Percentiles rank a stretch among this genome's conserved stretches.
These are phyloP conservation scores for Metrosideros polymorpha DNA, from an alignment of 441 rosid species.

Conservation along the genomic window DNA sequence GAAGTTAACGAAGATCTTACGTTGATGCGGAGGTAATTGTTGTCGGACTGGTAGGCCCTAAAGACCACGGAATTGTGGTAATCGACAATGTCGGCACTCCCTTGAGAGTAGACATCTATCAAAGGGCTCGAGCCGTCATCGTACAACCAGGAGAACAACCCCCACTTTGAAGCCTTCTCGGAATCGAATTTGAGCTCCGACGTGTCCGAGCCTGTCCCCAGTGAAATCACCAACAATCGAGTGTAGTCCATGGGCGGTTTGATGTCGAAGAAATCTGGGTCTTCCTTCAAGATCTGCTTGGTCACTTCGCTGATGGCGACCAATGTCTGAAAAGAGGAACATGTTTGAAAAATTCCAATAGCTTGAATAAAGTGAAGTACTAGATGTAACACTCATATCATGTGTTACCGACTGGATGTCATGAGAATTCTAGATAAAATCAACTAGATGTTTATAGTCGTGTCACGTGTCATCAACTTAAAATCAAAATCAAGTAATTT, in stretches of 20 bases:
- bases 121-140: constrained; percentile 26
- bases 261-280: constrained; percentile 20
- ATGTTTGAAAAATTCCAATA: background rate
- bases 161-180: constrained; percentile 38
- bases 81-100: constrained; percentile 34
- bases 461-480: background rate
- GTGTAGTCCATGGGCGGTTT: constrained; percentile 22
- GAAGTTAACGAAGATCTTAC: constrained; percentile 13
- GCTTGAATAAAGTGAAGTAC: background rate
- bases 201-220: constrained; percentile 36
- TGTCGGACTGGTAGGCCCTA: constrained; percentile 26
- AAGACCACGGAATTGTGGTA: constrained; percentile 27
- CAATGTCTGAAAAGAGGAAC: constrained; percentile 27
- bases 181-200: constrained; percentile 18
- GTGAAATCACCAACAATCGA: constrained; percentile 32
- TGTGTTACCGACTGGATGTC: background rate
- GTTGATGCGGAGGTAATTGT: constrained; percentile 38
- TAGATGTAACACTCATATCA: background rate
- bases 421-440: background rate
- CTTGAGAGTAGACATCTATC: constrained; percentile 24
- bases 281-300: constrained; percentile 20
- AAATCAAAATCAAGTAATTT: background rate
- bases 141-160: constrained; percentile 32
- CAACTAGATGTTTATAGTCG: background rate
- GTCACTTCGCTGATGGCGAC: constrained; percentile 37